Percentiles rank a stretch among this genome's conserved stretches.
Conservation (phyloP, 441 rosid species). For the Iberis amara region DNA sequence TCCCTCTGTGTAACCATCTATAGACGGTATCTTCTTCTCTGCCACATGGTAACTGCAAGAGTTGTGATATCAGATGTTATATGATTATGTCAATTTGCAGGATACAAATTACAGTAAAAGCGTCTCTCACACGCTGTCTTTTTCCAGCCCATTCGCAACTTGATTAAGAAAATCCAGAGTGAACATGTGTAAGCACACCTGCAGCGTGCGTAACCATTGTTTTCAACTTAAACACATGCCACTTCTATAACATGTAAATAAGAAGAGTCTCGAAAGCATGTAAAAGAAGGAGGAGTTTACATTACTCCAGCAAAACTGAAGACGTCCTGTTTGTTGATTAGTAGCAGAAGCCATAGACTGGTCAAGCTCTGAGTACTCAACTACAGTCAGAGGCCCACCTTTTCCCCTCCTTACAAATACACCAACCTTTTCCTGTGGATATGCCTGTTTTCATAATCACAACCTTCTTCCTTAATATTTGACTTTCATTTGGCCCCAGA, state of each 20-base stretch:
- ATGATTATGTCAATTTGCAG: not conserved
- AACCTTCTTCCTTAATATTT: not conserved
- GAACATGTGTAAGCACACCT: slow-evolving; percentile 99
- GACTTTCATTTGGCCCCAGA: slow-evolving; percentile 1
- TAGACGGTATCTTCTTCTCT: slow-evolving; percentile 90
- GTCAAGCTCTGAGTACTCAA: slow-evolving; percentile 94
- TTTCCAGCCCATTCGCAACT: slow-evolving; percentile 91
- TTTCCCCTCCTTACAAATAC: slow-evolving; percentile 94
- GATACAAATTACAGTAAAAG: not conserved
- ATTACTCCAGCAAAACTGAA: slow-evolving; percentile 97
- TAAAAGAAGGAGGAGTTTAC: slow-evolving; percentile 37
- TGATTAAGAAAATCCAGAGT: slow-evolving; percentile 92
- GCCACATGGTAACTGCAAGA: slow-evolving; percentile 89
- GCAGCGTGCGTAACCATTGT: slow-evolving; percentile 30
- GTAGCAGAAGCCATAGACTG: slow-evolving; percentile 71
- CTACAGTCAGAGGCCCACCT: slow-evolving; percentile 94
- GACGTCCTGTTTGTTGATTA: slow-evolving; percentile 91
- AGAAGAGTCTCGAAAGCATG: slow-evolving; percentile 9
- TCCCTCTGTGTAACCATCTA: slow-evolving; percentile 69
- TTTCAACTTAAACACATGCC: slow-evolving; percentile 8
- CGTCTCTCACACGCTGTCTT: slow-evolving; percentile 75
- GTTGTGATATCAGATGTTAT: slow-evolving; percentile 10
- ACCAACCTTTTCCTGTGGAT: slow-evolving; percentile 96
- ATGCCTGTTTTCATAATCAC: slow-evolving; percentile 52
- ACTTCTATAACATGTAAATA: slow-evolving; percentile 6